Evolutionary conservation across 106 monocot species (phyloP).

Genomic region (Chionographis japonica): DNA sequence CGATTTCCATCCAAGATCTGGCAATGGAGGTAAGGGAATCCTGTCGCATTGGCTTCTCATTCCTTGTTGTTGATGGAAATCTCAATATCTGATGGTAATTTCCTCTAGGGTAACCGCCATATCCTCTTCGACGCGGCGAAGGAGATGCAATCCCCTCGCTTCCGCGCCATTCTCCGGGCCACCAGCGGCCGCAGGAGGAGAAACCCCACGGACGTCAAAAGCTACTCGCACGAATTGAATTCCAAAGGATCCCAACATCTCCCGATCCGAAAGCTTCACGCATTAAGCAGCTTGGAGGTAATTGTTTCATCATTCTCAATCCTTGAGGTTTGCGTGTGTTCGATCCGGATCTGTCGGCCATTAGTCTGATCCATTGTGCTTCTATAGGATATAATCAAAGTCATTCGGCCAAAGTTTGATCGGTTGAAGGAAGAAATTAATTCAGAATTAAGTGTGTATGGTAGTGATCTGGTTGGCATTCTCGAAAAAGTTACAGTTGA

Average conservation of each 20-base stretch:
- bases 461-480: constrained; percentile 59
- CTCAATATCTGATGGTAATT: too few relatives aligned
- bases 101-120: too few relatives aligned
- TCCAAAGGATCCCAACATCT: constrained; percentile 26
- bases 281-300: constrained; percentile 39
- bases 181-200: constrained; percentile 78
- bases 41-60: too few relatives aligned
- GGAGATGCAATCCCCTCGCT: constrained; percentile 92
- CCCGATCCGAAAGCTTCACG: constrained; percentile 49
- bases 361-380: constrained; percentile 3
- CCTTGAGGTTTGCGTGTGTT: neutral
- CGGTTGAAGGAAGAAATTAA: constrained; percentile 78
- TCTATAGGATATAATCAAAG: constrained; percentile 56
- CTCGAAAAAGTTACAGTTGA: constrained; percentile 44
- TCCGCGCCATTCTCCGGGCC: constrained; percentile 83
- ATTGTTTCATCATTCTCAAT: neutral
- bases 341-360: neutral
- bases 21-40: too few relatives aligned
- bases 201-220: constrained; percentile 57
- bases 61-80: too few relatives aligned
- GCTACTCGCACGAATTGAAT: constrained; percentile 90
- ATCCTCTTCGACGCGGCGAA: constrained; percentile 51
- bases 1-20: too few relatives aligned
- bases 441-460: constrained; percentile 62
- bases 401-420: constrained; percentile 59